Evolutionary conservation across 2,329 filamentous ascomycete species (phyloP), one percentile per base, ranked within the genome.

Genomic region (Rhexocercosporidium sp.): DNA sequence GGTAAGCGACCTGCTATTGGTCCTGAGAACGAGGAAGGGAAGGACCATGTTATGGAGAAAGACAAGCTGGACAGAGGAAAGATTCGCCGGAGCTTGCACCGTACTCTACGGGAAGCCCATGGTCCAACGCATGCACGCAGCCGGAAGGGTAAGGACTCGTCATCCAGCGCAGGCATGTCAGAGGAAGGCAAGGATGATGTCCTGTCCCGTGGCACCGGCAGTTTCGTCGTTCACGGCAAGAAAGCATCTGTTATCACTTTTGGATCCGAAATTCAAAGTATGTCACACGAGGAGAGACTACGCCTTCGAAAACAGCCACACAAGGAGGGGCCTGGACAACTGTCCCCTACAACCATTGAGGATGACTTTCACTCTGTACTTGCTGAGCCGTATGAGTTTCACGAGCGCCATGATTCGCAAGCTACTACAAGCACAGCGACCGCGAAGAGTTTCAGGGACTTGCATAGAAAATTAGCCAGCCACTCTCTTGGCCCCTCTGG

Each of bases 191-290:
- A 78, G 80, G 82, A 91, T 44, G 91, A 93, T 72, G 89, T 91
- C 12, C 84, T 99, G 14, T 84, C 91, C 7, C 89, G 96, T 57
- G 91, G 91, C 14, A 88, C 92, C 14, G 93, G 93, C 5, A 97
- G 93, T 74, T 99, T 99, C 78, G 97, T 96, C 3, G 90, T 99
- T 3, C 96, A 99, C 76, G 95, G 96, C 68, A 99, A 98, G 82
- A 98, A 99, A 79, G 96, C 96, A 2, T 97, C 94, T 0, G 92
- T 99, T 65, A 93, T 99, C 72, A 96, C 93, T n/a, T 96, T 99
- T 77, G 94, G 94, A 9, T 89, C 90, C n/a, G 95, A 97, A 73
- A 90, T 97, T 82, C 90, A 95, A 75, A 90, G 86, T 67, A 88
- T 94, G 79, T 86, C 90, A 0, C 85, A 88, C 0, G 92, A 95